Evolutionary conservation across 352 stramenopile genomes (phyloP).

Genomic region (Phytopythium boreale): DNA sequence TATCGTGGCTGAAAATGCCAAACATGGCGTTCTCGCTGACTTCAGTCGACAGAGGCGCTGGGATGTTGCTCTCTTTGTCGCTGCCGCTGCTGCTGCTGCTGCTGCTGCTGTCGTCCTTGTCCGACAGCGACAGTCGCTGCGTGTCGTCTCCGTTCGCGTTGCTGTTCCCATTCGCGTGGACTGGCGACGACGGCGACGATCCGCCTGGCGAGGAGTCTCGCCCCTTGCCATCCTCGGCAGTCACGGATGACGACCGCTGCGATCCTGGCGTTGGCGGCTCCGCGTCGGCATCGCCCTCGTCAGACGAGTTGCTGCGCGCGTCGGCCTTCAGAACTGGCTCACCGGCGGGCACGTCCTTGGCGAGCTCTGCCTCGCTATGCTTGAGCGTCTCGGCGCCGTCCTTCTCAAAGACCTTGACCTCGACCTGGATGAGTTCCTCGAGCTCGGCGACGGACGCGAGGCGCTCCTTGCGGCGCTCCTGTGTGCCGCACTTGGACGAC

Average conservation of each 20-base stretch:
- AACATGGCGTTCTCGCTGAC: conserved; percentile 48
- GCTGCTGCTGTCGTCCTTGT: conserved; percentile 23
- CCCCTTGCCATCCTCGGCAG: conserved; percentile 14
- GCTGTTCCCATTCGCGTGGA: background rate
- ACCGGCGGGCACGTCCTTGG: conserved; percentile 14
- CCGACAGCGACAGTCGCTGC: background rate
- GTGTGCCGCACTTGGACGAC: conserved; percentile 31
- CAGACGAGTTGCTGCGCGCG: conserved; percentile 24
- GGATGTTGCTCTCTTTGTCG: conserved; percentile 22
- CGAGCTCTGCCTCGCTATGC: conserved; percentile 56
- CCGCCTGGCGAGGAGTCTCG: conserved; percentile 9
- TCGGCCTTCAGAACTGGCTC: background rate
- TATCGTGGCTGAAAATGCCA: conserved; percentile 73
- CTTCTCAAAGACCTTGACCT: conserved; percentile 71
- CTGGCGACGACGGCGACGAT: background rate
- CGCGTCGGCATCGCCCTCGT: conserved; percentile 13
- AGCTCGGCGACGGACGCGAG: conserved; percentile 58
- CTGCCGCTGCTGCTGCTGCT: conserved; percentile 11
- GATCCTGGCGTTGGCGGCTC: conserved; percentile 9
- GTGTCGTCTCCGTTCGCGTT: background rate
- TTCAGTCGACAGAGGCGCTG: conserved; percentile 27
- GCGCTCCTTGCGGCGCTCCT: conserved; percentile 36
- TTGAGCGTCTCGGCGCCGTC: conserved; percentile 64
- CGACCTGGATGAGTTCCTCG: conserved; percentile 72
- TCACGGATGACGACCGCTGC: conserved; percentile 15